These are phyloP conservation scores for Dalbergia oliveri DNA, from an alignment of 306 rosid species.

Conservation along the genomic window DNA sequence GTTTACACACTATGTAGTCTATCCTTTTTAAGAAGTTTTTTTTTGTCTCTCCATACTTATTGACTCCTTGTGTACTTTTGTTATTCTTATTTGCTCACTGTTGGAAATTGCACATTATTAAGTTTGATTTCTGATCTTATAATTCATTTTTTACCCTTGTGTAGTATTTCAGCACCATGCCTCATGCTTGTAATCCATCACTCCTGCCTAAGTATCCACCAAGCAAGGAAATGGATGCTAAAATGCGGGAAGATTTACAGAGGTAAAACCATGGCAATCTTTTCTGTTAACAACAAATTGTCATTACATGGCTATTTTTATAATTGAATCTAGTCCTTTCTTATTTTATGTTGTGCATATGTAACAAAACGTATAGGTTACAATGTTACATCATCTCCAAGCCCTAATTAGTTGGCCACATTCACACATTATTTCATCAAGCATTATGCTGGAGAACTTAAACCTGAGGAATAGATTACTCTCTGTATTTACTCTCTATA, in stretches of 20 bases:
- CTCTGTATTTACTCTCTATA: not conserved
- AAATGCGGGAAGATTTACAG: constrained; percentile 58
- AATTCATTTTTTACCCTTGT: constrained; percentile 18
- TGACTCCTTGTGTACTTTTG: constrained; percentile 16
- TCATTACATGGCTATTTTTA: constrained; percentile 15
- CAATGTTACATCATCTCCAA: too few relatives aligned
- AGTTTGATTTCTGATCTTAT: constrained; percentile 39
- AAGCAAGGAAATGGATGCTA: constrained; percentile 92
- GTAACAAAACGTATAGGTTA: too few relatives aligned
- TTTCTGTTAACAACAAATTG: constrained; percentile 13
- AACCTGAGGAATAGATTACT: not conserved
- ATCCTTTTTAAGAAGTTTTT: not conserved
- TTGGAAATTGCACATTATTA: not conserved
- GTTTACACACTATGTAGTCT: constrained; percentile 13
- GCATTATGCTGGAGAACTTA: not conserved
- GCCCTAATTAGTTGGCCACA: too few relatives aligned
- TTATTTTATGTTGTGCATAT: not conserved
- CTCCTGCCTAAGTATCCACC: constrained; percentile 92
- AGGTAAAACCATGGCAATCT: constrained; percentile 56
- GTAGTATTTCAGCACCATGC: constrained; percentile 89
- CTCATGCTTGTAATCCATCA: constrained; percentile 86
- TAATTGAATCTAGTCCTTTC: constrained; percentile 7
- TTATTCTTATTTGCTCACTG: not conserved
- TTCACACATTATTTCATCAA: too few relatives aligned
- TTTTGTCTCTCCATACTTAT: not conserved